Evolutionary conservation across 2,329 filamentous ascomycete species (phyloP), one percentile per base, ranked within the genome.

Genomic region (Chrysosporium queenslandicum): DNA sequence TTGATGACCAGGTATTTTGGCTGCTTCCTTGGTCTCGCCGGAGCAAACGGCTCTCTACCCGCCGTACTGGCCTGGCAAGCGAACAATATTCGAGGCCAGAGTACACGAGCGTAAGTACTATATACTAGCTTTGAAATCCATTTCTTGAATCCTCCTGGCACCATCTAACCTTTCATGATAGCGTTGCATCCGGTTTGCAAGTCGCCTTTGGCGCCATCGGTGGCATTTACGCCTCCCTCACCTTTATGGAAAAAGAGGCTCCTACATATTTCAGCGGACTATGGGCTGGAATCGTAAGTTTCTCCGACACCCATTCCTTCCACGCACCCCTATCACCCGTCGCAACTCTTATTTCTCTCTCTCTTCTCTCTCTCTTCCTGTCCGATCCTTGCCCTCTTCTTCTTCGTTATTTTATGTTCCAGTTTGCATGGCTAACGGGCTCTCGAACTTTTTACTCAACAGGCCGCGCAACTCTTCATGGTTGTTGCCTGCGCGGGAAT

Each of bases 61-160:
- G 75, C 79, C 2, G 73, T 79, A 43, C 79, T 90, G 71, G 77
- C 83, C 1, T 88, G 86, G 70, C 85, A 88, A 69, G 83, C 85
- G 41, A 89, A 88, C 69, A 90, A 90, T 67, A 82, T 90, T 62
- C 79, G 84, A 46, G 56, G 57, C 9, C 61, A 65, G 52, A 62
- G 59, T 53, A 65, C 62, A 40, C 56, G 64, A 46, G 61, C 61
- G 1, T 50, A 56, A 16, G 54, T 57, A 16, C 56, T 12, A 54
- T 51, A 1, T 55, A 51, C 1, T 54, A 5, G 4, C 20, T 9
- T 4, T 43, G 3, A 16, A 5, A 23, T 57, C 2, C 51, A 55
- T 3, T 55, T 60, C 46, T 54, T 54, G 0, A 54, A 56, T 3
- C 56, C 55, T 8, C 30, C 12, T 54, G 58, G 3, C 58, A 48